Percentiles rank a stretch among this genome's conserved stretches.
These are phyloP conservation scores for Leishmania martiniquensis DNA, from an alignment of 208 protist species.

Conservation along the genomic window DNA sequence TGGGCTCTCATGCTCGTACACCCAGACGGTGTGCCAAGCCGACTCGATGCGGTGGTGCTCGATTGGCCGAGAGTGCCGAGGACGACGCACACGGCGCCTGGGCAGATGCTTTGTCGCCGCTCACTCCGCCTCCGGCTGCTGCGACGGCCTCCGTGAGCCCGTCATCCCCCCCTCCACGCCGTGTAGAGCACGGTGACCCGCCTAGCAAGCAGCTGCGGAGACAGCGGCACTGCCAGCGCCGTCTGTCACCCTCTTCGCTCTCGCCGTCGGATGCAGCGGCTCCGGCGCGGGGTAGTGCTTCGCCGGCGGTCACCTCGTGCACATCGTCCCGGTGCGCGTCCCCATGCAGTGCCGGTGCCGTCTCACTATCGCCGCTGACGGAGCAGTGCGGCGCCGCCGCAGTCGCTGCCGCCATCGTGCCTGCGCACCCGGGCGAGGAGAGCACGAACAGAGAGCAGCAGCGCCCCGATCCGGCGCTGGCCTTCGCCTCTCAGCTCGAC, in stretches of 20 bases:
- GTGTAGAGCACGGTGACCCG: not conserved
- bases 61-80: not conserved
- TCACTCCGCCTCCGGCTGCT: constrained; percentile 17
- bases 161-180: not conserved
- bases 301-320: not conserved
- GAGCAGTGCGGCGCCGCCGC: not conserved
- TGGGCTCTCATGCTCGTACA: not conserved
- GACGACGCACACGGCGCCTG: constrained; percentile 4
- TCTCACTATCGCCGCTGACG: constrained; percentile 24
- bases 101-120: constrained; percentile 18
- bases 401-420: not conserved
- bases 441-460: not conserved
- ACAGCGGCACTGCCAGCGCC: not conserved
- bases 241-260: not conserved
- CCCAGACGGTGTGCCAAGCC: not conserved
- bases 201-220: not conserved
- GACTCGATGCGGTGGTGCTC: not conserved
- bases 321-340: not conserved
- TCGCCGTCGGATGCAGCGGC: not conserved
- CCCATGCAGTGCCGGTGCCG: constrained; percentile 3
- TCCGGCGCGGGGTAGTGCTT: not conserved
- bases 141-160: constrained; percentile 1
- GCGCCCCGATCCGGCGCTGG: not conserved
- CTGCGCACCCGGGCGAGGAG: not conserved
- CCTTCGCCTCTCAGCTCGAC: not conserved